phyloP scores from a whole-genome alignment of 768 basidiomycete species.

The Mycena leptocephala region DNA sequence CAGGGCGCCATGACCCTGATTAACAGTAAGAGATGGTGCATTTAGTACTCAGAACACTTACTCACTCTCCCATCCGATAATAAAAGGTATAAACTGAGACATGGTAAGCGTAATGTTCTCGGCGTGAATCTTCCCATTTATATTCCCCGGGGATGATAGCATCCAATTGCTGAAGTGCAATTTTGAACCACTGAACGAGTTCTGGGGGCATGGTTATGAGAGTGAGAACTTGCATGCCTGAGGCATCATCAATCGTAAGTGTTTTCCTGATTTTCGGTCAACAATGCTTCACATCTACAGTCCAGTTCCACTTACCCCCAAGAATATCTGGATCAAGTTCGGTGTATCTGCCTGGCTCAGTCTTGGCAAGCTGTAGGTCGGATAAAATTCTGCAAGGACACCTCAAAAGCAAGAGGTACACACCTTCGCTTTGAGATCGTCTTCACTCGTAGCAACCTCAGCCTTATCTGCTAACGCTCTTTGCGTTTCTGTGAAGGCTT shows the following conservation, averaged over 20 bases:
- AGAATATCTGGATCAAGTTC: constrained; percentile 1
- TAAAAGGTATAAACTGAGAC: not conserved
- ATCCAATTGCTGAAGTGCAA: not conserved
- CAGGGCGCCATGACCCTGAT: not conserved
- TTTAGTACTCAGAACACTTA: not conserved
- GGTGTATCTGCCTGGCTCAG: not conserved
- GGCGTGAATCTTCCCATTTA: not conserved
- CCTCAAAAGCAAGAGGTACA: not conserved
- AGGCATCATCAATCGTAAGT: not conserved
- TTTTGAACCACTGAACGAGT: not conserved
- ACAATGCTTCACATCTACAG: not conserved
- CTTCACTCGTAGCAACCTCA: not conserved
- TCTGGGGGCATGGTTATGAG: not conserved
- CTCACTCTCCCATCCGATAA: constrained; percentile 1
- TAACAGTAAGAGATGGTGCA: not conserved
- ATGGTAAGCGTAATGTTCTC: not conserved
- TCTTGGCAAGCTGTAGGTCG: not conserved
- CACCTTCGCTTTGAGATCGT: not conserved
- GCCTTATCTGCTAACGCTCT: not conserved
- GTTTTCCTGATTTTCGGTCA: not conserved
- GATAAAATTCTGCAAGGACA: not conserved
- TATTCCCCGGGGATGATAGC: not conserved
- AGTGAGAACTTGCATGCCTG: not conserved
- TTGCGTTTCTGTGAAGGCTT: not conserved
- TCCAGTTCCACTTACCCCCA: not conserved